phyloP scores from a whole-genome alignment of 2,329 filamentous ascomycete species.

The Aspergillus bombycis region DNA sequence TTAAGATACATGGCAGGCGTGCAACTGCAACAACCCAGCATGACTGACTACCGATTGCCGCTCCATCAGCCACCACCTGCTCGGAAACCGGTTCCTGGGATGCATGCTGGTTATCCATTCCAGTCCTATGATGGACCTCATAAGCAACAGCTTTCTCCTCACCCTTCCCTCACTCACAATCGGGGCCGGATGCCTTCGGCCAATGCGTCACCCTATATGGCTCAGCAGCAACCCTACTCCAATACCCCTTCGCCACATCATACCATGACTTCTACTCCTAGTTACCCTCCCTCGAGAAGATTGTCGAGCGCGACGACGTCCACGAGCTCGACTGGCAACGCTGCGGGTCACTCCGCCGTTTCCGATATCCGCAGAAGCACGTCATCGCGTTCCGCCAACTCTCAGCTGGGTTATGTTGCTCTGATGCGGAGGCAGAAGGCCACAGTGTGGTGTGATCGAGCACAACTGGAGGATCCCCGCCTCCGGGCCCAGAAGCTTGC shows the following conservation, averaged over 20 bases:
- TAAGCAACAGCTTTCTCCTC: slow-evolving; percentile 29
- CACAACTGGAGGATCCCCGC: slow-evolving; percentile 88
- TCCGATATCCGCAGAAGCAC: slow-evolving; percentile 68
- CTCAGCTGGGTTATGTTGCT: slow-evolving; percentile 82
- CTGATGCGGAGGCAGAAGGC: slow-evolving; percentile 96
- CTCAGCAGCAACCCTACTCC: slow-evolving; percentile 30
- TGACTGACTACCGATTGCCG: slow-evolving; percentile 43
- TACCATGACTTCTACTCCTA: slow-evolving; percentile 28
- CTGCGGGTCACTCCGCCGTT: slow-evolving; percentile 23
- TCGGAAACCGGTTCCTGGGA: slow-evolving; percentile 33
- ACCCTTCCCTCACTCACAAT: slow-evolving; percentile 34
- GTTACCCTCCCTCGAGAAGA: slow-evolving; percentile 34
- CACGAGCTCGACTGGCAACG: slow-evolving; percentile 43
- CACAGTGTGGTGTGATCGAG: slow-evolving; percentile 95
- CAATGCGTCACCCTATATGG: slow-evolving; percentile 32
- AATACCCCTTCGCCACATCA: slow-evolving; percentile 30
- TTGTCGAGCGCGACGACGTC: slow-evolving; percentile 46
- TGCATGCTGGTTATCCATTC: slow-evolving; percentile 30
- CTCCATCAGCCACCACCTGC: slow-evolving; percentile 36
- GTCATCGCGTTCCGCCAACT: slow-evolving; percentile 72
- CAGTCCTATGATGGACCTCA: slow-evolving; percentile 30
- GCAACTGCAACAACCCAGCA: slow-evolving; percentile 32
- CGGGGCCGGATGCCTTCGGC: slow-evolving; percentile 47
- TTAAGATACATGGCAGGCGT: slow-evolving; percentile 31
- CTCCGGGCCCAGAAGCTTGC: slow-evolving; percentile 80